Percentiles rank a stretch among this genome's conserved stretches.
Evolutionary conservation across 768 basidiomycete genomes (phyloP).

Genomic region (Candolleomyces aberdarensis): DNA sequence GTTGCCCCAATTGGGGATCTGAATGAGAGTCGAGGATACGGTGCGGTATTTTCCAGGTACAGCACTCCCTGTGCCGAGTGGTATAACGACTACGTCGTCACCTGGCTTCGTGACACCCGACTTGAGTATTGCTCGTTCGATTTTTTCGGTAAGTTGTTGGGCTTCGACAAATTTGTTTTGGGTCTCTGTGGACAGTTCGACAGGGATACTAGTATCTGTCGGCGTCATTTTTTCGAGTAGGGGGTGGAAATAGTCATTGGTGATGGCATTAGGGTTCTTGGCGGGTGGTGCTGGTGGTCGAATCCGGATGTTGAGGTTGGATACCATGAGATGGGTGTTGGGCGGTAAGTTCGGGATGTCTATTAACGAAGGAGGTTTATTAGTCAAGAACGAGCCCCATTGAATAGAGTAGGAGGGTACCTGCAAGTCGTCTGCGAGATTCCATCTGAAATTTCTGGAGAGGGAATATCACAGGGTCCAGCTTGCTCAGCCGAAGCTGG

Average conservation of each 20-base stretch:
- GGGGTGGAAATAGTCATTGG: constrained; percentile 40
- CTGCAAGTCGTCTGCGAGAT: constrained; percentile 36
- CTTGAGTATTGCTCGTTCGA: constrained; percentile 9
- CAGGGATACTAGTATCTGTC: constrained; percentile 10
- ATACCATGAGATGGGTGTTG: constrained; percentile 39
- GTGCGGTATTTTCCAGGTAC: constrained; percentile 86
- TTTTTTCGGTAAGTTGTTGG: constrained; percentile 26
- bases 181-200: constrained; percentile 21
- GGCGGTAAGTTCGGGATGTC: constrained; percentile 45
- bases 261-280: constrained; percentile 25
- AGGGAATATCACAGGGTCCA: constrained; percentile 74
- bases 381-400: not conserved
- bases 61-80: constrained; percentile 89
- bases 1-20: constrained; percentile 67
- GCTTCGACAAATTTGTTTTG: constrained; percentile 36
- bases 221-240: constrained; percentile 8
- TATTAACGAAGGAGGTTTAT: constrained; percentile 12
- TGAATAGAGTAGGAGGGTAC: constrained; percentile 23
- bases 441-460: constrained; percentile 52
- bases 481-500: constrained; percentile 66
- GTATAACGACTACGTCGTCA: constrained; percentile 63
- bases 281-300: constrained; percentile 45
- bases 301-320: constrained; percentile 39
- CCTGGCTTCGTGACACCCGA: constrained; percentile 34
- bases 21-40: constrained; percentile 78